phyloP scores from a whole-genome alignment of 23 red algal genomes.

The Gracilaria caudata region DNA sequence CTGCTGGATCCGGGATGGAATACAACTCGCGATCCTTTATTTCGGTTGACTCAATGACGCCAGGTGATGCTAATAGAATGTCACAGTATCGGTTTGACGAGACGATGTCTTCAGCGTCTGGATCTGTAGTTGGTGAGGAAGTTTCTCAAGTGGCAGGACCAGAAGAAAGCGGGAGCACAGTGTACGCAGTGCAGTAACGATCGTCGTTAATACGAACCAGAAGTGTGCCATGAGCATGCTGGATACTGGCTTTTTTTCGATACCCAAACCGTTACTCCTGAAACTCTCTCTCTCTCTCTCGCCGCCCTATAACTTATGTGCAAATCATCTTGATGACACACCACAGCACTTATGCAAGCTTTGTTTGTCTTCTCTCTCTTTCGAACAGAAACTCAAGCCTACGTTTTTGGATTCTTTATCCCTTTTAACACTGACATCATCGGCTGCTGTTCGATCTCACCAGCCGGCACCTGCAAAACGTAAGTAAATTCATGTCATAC shows the following conservation, averaged over 20 bases:
- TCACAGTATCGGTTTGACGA: conserved; percentile 35
- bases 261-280: too few relatives aligned
- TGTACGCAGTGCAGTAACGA: conserved; percentile 18
- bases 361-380: too few relatives aligned
- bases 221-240: background rate
- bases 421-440: background rate
- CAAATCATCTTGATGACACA: too few relatives aligned
- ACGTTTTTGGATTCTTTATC: background rate
- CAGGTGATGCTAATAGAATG: conserved; percentile 21
- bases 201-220: too few relatives aligned
- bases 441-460: background rate
- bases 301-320: too few relatives aligned
- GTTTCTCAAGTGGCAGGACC: conserved; percentile 20
- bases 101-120: conserved; percentile 10
- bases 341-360: too few relatives aligned
- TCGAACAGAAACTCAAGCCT: background rate
- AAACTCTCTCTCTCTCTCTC: too few relatives aligned
- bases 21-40: conserved; percentile 3
- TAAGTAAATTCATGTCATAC: too few relatives aligned
- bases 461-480: too few relatives aligned
- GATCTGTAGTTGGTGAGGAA: conserved; percentile 10
- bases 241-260: too few relatives aligned
- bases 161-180: conserved; percentile 17
- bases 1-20: background rate
- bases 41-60: conserved; percentile 20